Evolutionary conservation across 768 basidiomycete genomes (phyloP).

Genomic region (Leucocoprinus birnbaumii): DNA sequence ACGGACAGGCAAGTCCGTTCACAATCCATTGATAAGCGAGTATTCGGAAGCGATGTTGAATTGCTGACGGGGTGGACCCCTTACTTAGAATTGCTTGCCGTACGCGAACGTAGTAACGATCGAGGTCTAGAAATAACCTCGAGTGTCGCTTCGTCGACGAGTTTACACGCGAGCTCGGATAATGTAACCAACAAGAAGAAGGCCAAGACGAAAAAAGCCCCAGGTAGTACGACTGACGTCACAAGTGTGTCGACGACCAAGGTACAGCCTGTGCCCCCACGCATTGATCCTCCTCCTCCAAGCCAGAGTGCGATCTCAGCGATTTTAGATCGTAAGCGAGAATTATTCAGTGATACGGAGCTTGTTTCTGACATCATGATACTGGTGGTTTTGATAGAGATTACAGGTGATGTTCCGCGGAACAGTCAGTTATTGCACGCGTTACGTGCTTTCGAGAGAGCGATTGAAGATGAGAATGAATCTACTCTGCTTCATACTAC

Average conservation of each 20-base stretch:
- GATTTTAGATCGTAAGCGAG: constrained; percentile 3
- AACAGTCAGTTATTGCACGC: constrained; percentile 5
- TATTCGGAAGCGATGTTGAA: not conserved
- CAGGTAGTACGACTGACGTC: constrained; percentile 8
- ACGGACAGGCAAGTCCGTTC: not conserved
- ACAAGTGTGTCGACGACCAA: not conserved
- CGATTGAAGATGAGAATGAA: not conserved
- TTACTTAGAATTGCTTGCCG: not conserved
- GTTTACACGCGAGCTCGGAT: not conserved
- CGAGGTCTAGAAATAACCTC: not conserved
- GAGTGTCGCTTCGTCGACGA: not conserved
- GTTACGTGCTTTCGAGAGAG: constrained; percentile 6
- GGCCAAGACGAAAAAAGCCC: constrained; percentile 3
- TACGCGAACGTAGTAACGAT: not conserved
- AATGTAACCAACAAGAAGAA: not conserved
- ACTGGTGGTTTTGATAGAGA: not conserved
- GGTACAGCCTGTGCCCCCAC: not conserved
- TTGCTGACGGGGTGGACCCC: not conserved
- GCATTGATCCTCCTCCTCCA: not conserved
- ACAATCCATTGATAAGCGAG: not conserved
- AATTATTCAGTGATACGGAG: not conserved
- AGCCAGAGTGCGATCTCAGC: not conserved
- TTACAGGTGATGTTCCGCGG: not conserved
- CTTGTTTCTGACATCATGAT: not conserved
- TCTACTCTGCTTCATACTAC: constrained; percentile 8